Base-by-base conservation (phyloP, 2,329 filamentous ascomycete species). In the Basipetospora sp. region DNA sequence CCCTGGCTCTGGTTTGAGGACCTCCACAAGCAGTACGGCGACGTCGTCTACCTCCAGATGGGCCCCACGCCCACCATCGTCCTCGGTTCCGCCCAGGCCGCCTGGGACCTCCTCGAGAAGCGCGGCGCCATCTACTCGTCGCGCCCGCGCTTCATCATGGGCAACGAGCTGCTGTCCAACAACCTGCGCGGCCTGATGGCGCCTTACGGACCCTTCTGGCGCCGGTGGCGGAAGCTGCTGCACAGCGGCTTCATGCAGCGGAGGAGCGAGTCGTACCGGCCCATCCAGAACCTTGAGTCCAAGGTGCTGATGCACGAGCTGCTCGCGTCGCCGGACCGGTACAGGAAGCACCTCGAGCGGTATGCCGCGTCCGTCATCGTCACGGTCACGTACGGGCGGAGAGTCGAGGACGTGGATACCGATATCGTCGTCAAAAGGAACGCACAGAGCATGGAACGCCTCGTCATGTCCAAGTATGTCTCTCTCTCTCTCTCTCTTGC, bases 101-200 rank as follows among this genome's bases (percentile, higher is more conserved):
- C 59, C 1, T 62, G 58, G 56, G 60, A 63, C 26, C 51, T 64
- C 0, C 53, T 64, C 1, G 62, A 65, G 43, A 60, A 57, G 38
- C 54, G 56, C 4, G 60, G 62, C 2, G 51, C 58, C 3, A 53
- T 59, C 28, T 65, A 60, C 40, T 64, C 62, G 0, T 65, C 61
- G 0, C 53, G 63, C 0, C 62, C 63, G 1, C 52, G 62, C 3
- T 65, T 65, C 43, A 62, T 64, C 22, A 60, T 64, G 53, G 62
- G 62, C 18, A 56, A 57, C 2, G 60, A 64, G 30, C 47, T 62
- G 1, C 47, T 63, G 0, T 63, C 62, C 0, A 56, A 52, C 0
- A 59, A 59, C 0, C 52, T 62, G 51, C 51, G 60, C 4, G 59
- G 60, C 0, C 47, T 65, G 4, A 63, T 64, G 53, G 56, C 62